These are phyloP conservation scores for Alternaria tenuissima DNA, from an alignment of 2,329 filamentous ascomycete genomes.

Conservation along the genomic window DNA sequence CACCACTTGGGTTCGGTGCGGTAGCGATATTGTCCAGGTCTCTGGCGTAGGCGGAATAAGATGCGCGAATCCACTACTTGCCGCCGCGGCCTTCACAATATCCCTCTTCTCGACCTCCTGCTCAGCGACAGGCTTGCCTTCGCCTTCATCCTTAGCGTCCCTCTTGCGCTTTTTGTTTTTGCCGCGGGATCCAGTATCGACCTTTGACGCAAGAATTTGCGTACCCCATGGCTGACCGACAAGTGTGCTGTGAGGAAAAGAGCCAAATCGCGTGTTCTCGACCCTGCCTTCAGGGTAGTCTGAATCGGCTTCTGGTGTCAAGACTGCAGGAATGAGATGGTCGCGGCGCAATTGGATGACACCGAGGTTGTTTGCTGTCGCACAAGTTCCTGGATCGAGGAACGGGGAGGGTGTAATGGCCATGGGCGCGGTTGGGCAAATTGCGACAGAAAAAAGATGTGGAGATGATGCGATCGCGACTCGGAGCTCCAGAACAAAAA, in stretches of 20 bases:
- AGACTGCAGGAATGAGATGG: slow-evolving; percentile 77
- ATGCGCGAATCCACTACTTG: slow-evolving; percentile 75
- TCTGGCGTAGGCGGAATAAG: slow-evolving; percentile 81
- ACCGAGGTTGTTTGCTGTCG: slow-evolving; percentile 73
- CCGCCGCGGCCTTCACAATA: slow-evolving; percentile 57
- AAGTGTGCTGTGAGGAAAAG: slow-evolving; percentile 63
- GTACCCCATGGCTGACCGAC: slow-evolving; percentile 86
- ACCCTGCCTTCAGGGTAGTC: slow-evolving; percentile 58
- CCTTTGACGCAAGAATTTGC: slow-evolving; percentile 86
- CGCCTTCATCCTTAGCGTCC: slow-evolving; percentile 47
- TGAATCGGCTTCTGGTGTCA: slow-evolving; percentile 50
- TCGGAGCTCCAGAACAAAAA: slow-evolving; percentile 19
- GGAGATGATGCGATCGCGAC: slow-evolving; percentile 8
- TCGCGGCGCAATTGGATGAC: slow-evolving; percentile 91
- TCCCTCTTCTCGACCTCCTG: slow-evolving; percentile 45
- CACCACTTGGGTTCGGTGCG: slow-evolving; percentile 84
- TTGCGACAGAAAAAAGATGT: background rate
- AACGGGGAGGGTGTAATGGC: slow-evolving; percentile 72
- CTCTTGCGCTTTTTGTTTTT: slow-evolving; percentile 62
- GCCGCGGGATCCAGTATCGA: slow-evolving; percentile 90
- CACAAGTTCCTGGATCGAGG: slow-evolving; percentile 71
- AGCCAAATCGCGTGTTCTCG: slow-evolving; percentile 93
- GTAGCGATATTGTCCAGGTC: slow-evolving; percentile 80
- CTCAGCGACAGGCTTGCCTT: slow-evolving; percentile 21
- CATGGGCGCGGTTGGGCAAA: slow-evolving; percentile 20